Percentiles rank a stretch among this genome's conserved stretches.
Conservation (phyloP, 2,329 filamentous ascomycete genomes). For the Aureobasidium sp. region DNA sequence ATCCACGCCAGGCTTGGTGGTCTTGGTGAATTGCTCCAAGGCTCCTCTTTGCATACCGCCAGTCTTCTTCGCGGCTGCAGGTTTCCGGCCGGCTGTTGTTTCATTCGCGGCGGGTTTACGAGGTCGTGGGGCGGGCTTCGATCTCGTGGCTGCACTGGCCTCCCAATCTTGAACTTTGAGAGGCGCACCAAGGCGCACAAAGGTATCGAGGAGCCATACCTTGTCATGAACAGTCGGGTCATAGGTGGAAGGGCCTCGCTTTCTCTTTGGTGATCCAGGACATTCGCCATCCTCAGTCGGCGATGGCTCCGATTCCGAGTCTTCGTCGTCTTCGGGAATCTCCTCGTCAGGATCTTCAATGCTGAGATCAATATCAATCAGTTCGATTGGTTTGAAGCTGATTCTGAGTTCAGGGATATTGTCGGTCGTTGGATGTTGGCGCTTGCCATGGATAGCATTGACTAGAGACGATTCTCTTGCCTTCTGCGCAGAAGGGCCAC, state of each 20-base stretch:
- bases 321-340: slow-evolving; percentile 35
- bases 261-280: slow-evolving; percentile 36
- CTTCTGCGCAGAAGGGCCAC: slow-evolving; percentile 34
- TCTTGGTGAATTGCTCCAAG: slow-evolving; percentile 18
- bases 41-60: slow-evolving; percentile 20
- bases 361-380: slow-evolving; percentile 71
- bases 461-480: slow-evolving; percentile 51
- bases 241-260: slow-evolving; percentile 44
- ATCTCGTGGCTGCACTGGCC: slow-evolving; percentile 23
- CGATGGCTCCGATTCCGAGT: slow-evolving; percentile 25
- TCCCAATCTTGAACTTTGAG: slow-evolving; percentile 61
- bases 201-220: slow-evolving; percentile 60
- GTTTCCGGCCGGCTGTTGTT: neutral
- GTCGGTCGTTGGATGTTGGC: slow-evolving; percentile 69
- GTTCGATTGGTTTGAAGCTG: slow-evolving; percentile 65
- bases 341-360: slow-evolving; percentile 68
- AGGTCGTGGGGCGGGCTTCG: neutral
- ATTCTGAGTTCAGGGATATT: slow-evolving; percentile 69
- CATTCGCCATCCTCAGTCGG: slow-evolving; percentile 29
- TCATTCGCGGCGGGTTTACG: slow-evolving; percentile 4
- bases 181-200: slow-evolving; percentile 59
- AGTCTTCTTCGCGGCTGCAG: slow-evolving; percentile 6
- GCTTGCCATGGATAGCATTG: slow-evolving; percentile 58
- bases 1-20: slow-evolving; percentile 18
- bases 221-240: slow-evolving; percentile 61